Evolutionary conservation across 192 early-diverging fungal genomes (phyloP), one percentile per base, ranked within the genome.

Genomic region (Coemansia sp.): DNA sequence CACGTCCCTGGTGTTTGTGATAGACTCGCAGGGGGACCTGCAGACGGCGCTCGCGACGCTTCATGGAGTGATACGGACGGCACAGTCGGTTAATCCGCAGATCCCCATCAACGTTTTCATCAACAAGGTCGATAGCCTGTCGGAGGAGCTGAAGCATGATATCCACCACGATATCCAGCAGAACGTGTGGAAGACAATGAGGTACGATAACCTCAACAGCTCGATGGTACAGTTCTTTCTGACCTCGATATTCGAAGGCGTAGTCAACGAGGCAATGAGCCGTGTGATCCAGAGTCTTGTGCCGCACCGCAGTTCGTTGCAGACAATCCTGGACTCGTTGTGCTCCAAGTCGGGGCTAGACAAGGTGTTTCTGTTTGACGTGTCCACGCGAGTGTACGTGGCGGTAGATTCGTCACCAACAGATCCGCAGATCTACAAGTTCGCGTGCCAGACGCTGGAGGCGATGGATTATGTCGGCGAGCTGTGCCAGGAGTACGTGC

Each of bases 1-100:
- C 26, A 91, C 92, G 12, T 89, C 91, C 4, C 70, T 98, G 54
- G 91, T 97, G 16, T 99, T 91, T 86, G 92, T 99, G 45, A 90
- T 99, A 63, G 97, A 99, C 80, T 91, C 96, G 36, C 96, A 99
- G 85, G 94, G 96, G 70, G 96, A 99, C 57, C 90, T 91, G 65
- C 83, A 86, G 41, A 89, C 91, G 41, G 87, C 95, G 16, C 73
- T 99, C 41, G 83, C 85, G 55, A 85, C 87, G 59, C 80, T 99
- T 5, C 87, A 88, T 60, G 71, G 85, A 42, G 92, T 92, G 0
- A 87, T 99, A 3, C 87, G 85, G 6, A 78, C 73, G 12, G 95
- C 95, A 6, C 89, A 92, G 70, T 76, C 86, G 59, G 86, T 90
- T 41, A 99, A 98, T 71, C 86, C 88, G 59, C 84, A 87, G 63